Base-by-base conservation (phyloP, 768 basidiomycete species). In the Mycena olivaceomarginata region DNA sequence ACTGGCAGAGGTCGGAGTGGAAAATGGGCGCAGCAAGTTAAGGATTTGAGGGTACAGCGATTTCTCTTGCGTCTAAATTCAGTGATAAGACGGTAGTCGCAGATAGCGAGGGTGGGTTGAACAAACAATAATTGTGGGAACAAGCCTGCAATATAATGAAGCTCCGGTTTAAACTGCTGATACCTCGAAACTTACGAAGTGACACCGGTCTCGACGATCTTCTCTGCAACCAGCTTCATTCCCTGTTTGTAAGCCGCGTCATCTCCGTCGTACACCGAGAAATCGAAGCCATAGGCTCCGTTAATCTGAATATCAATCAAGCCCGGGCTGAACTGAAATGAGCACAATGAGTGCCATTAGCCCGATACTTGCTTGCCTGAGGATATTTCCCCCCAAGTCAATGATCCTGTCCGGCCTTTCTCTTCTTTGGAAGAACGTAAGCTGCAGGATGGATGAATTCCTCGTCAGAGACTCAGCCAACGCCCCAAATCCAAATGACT, bases 221-320 rank as follows among this genome's bases (percentile, higher is more conserved):
- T 91, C 84, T 92, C 92, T 9, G 96, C 94, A 45, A 97, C 92
- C 75, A 87, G 86, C 81, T 91, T 90, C 84, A 98, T 86, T 22
- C 96, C 95, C 31, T 89, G 80, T 37, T 88, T 86, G 85, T 98
- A 98, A 8, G 86, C 87, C 48, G 92, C 88, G 68, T 95, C 94
- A 81, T 94, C 89, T 39, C 90, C 92, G 46, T 95, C 93, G 80
- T 94, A 96, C 20, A 96, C 91, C 15, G 96, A 96, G 81, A 97
- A 97, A 84, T 97, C 96, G 82, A 96, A 95, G 41, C 94, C 93
- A 82, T 96, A 97, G 6, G 93, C 97, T 46, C 97, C 97, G 78
- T 98, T 98, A 77, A 98, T 93, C 81, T 98, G 97, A 20, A 94
- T 92, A 85, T 98, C 97, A 66, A 98, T 90, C 81, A 94, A 91